Percentiles rank a stretch among this genome's conserved stretches.
These are phyloP conservation scores for Immersiporthe knoxdaviesiana DNA, from an alignment of 2,329 filamentous ascomycete species.

Conservation along the genomic window DNA sequence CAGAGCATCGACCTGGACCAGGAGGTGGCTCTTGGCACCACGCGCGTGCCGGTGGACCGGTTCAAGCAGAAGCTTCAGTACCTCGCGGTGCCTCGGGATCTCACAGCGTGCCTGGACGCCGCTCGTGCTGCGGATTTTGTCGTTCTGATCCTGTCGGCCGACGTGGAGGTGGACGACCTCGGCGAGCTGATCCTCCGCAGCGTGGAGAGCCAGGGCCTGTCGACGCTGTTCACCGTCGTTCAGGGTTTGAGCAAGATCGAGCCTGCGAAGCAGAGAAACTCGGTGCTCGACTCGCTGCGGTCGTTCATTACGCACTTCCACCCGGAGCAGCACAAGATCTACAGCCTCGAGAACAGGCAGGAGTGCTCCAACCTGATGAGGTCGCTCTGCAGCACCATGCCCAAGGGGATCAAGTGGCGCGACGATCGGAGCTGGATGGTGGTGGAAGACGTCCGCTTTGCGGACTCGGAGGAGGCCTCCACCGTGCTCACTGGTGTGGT, in stretches of 20 bases:
- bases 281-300: conserved; percentile 80
- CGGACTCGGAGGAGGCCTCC: conserved; percentile 59
- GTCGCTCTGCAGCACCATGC: conserved; percentile 86
- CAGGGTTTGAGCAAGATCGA: conserved; percentile 79
- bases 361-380: conserved; percentile 91
- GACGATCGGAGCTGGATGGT: conserved; percentile 97
- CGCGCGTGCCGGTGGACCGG: conserved; percentile 75
- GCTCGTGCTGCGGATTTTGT: conserved; percentile 91
- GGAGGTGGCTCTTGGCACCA: conserved; percentile 61
- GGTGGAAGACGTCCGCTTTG: conserved; percentile 79
- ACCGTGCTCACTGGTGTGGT: conserved; percentile 83
- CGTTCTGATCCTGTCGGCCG: conserved; percentile 79
- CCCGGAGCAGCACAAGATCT: conserved; percentile 86
- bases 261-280: conserved; percentile 74
- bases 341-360: conserved; percentile 84
- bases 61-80: conserved; percentile 97
- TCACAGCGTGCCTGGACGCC: conserved; percentile 80
- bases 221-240: conserved; percentile 85
- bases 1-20: conserved; percentile 77
- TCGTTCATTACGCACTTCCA: conserved; percentile 96
- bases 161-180: conserved; percentile 79
- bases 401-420: conserved; percentile 93
- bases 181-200: conserved; percentile 85
- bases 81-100: conserved; percentile 71
- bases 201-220: conserved; percentile 92